Evolutionary conservation across 1,139 yeast genomes (phyloP).

Genomic region (Eremothecium sinecaudum): DNA sequence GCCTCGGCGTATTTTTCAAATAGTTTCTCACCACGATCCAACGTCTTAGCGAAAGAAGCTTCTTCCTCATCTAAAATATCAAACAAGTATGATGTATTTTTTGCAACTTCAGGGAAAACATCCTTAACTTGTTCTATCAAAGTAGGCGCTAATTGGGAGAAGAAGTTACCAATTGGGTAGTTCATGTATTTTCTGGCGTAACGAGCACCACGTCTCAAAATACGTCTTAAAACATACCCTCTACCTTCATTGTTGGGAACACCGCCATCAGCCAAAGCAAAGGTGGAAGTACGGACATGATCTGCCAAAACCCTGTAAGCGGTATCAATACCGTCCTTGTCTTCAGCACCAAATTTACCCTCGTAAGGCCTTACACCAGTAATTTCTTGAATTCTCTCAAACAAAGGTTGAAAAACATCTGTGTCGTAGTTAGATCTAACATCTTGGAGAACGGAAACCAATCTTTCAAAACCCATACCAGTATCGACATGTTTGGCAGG

Average conservation of each 20-base stretch:
- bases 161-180: constrained; percentile 89
- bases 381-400: constrained; percentile 75
- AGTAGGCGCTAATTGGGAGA: constrained; percentile 86
- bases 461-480: constrained; percentile 97
- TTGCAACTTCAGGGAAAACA: constrained; percentile 81
- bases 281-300: constrained; percentile 92
- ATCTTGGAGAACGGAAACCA: constrained; percentile 87
- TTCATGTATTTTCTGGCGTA: constrained; percentile 93
- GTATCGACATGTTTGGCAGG: constrained; percentile 96
- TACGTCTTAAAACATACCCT: constrained; percentile 95
- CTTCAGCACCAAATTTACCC: constrained; percentile 90
- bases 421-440: constrained; percentile 92
- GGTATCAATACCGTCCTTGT: constrained; percentile 88
- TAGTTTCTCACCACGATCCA: constrained; percentile 95
- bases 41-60: constrained; percentile 83
- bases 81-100: constrained; percentile 63
- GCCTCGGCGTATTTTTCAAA: constrained; percentile 85
- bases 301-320: constrained; percentile 98
- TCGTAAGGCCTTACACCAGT: constrained; percentile 86
- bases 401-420: constrained; percentile 87
- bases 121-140: constrained; percentile 80
- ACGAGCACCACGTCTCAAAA: constrained; percentile 95
- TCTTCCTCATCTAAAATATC: constrained; percentile 96
- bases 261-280: constrained; percentile 97
- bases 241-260: constrained; percentile 99